phyloP scores from a whole-genome alignment of 306 rosid genomes.

The Ziziphus jujuba region DNA sequence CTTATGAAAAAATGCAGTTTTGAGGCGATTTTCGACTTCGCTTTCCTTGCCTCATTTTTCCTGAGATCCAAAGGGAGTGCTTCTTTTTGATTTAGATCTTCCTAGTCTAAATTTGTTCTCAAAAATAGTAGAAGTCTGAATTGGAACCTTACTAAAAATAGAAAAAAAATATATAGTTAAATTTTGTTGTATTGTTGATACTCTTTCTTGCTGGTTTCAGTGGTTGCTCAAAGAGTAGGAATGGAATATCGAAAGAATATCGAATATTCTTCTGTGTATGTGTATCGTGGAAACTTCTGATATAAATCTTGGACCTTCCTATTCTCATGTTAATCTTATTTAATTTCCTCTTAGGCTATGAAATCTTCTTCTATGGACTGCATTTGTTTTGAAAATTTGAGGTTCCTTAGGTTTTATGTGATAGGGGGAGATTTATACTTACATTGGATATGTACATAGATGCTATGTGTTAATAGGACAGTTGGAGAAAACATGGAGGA shows the following conservation, averaged over 20 bases:
- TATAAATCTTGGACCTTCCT: not conserved
- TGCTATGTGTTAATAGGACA: too few species aligned
- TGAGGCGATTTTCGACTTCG: not conserved
- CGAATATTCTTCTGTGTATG: not conserved
- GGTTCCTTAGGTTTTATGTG: too few species aligned
- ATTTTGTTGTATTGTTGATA: constrained; percentile 4
- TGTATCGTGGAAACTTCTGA: not conserved
- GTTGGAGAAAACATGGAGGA: too few species aligned
- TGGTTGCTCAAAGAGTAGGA: not conserved
- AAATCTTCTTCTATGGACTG: not conserved
- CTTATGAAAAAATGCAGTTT: constrained; percentile 10
- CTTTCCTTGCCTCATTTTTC: constrained; percentile 3
- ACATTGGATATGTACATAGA: too few species aligned
- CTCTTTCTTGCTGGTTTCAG: not conserved
- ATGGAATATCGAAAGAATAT: not conserved
- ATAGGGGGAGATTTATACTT: too few species aligned
- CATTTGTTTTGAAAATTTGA: too few species aligned
- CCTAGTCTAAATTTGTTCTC: constrained; percentile 12
- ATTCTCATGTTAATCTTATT: not conserved
- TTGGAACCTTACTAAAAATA: constrained; percentile 16
- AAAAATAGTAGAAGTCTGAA: constrained; percentile 8
- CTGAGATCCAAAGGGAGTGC: constrained; percentile 38
- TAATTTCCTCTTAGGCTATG: not conserved
- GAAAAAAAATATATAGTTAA: not conserved
- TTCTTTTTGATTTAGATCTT: constrained; percentile 50